phyloP scores from a whole-genome alignment of 805 yeast genomes.

The Priceomyces fermenticarens region DNA sequence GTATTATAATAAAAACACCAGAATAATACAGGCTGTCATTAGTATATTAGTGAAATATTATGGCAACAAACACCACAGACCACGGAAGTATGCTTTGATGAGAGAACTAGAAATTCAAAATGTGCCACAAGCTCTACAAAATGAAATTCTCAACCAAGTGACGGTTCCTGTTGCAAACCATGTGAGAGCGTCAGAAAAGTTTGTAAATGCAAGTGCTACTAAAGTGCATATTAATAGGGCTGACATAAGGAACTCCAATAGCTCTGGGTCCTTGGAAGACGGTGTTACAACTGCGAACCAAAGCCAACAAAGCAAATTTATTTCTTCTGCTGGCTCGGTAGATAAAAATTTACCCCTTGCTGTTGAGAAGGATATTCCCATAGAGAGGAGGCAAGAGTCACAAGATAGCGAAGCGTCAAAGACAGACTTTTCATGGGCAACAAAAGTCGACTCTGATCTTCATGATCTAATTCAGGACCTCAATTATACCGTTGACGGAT shows the following conservation, averaged over 20 bases:
- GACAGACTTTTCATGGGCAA: no score
- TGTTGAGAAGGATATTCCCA: no score
- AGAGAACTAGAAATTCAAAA: constrained; percentile 35
- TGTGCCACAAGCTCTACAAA: constrained; percentile 19
- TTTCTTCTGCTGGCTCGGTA: no score
- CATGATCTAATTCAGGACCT: constrained; percentile 6
- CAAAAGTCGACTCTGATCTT: no score
- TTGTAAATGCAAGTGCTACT: constrained; percentile 1
- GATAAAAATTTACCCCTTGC: no score
- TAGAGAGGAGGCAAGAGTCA: no score
- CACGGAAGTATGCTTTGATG: constrained; percentile 46
- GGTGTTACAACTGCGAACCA: constrained; percentile 2
- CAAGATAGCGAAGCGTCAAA: no score
- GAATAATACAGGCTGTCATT: constrained; percentile 15
- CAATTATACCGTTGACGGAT: constrained; percentile 38
- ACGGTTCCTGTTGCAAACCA: no score
- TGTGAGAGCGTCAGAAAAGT: no score
- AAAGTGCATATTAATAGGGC: not conserved
- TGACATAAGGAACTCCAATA: not conserved
- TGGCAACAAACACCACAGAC: constrained; percentile 25
- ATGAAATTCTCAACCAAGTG: constrained; percentile 1
- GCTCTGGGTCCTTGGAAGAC: not conserved
- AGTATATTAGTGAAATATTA: constrained; percentile 26
- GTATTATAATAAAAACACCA: constrained; percentile 4
- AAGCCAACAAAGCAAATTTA: not conserved